phyloP scores from a whole-genome alignment of 192 early-diverging fungal species.

The Coemansia sp. region DNA sequence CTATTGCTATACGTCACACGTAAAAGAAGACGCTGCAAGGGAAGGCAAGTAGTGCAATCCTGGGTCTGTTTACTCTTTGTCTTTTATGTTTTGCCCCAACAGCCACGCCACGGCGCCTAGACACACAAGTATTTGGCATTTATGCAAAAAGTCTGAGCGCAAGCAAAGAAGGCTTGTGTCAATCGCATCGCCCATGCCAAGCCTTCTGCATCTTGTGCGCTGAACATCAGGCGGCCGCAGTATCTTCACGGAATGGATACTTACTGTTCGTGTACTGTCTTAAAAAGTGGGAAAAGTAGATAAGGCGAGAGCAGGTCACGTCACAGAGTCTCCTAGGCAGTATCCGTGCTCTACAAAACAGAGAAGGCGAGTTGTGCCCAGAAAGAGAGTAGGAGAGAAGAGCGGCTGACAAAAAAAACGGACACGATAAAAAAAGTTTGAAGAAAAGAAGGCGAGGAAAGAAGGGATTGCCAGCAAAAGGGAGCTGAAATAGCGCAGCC shows the following conservation, averaged over 20 bases:
- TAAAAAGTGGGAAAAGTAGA: not conserved
- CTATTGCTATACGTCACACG: not conserved
- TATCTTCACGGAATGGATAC: not conserved
- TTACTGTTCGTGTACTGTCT: not conserved
- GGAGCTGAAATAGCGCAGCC: too few species aligned
- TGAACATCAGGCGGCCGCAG: not conserved
- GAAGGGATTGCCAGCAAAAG: not conserved
- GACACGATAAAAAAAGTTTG: not conserved
- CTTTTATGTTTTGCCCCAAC: conserved; percentile 2
- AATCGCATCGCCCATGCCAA: not conserved
- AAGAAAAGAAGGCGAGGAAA: not conserved
- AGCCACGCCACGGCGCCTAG: not conserved
- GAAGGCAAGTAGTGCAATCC: not conserved
- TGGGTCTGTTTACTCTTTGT: not conserved
- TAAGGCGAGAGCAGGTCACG: not conserved
- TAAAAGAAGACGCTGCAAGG: not conserved
- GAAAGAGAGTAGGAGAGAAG: not conserved
- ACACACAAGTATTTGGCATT: not conserved
- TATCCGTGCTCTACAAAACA: not conserved
- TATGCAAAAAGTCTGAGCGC: conserved; percentile 5
- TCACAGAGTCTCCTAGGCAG: not conserved
- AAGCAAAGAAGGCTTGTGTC: not conserved
- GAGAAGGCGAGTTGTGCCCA: too few species aligned
- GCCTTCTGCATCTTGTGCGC: not conserved
- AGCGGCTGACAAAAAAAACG: not conserved